Evolutionary conservation across 148 eudicot species (phyloP).

Genomic region (Rhododendron kiyosumense): DNA sequence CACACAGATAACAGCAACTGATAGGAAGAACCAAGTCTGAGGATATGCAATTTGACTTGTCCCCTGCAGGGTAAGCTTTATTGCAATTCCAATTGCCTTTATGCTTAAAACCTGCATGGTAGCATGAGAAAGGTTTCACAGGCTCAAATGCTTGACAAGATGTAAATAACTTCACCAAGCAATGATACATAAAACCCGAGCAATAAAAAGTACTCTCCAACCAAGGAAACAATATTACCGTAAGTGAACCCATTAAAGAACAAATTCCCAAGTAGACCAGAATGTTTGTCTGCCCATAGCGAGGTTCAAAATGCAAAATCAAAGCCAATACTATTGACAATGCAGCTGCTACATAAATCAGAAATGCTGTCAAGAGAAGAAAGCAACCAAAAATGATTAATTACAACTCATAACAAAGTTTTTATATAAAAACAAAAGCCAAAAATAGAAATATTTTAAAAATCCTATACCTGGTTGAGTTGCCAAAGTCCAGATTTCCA

Average conservation of each 20-base stretch:
- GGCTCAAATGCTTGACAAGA: background rate
- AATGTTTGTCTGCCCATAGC: conserved; percentile 76
- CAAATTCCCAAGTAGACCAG: conserved; percentile 85
- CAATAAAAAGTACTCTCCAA: background rate
- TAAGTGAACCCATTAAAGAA: conserved; percentile 83
- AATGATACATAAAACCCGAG: background rate
- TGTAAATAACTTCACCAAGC: background rate
- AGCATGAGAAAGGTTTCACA: background rate
- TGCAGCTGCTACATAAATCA: conserved; percentile 63
- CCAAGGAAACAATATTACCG: conserved; percentile 39
- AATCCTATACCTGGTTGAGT: conserved; percentile 64
- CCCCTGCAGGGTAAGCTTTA: conserved; percentile 84
- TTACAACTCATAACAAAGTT: background rate
- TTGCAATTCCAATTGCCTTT: conserved; percentile 94
- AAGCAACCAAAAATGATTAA: conserved; percentile 13
- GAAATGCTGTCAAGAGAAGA: conserved; percentile 55
- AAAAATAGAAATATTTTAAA: background rate
- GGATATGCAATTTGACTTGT: conserved; percentile 63
- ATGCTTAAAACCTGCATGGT: conserved; percentile 76
- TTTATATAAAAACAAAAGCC: background rate
- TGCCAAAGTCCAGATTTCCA: conserved; percentile 78
- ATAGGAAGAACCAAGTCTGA: conserved; percentile 79
- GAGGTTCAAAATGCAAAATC: conserved; percentile 75
- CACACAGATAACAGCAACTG: conserved; percentile 64
- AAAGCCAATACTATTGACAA: conserved; percentile 57